Evolutionary conservation across 768 basidiomycete genomes (phyloP).

Genomic region (Sarcodon aspratus): DNA sequence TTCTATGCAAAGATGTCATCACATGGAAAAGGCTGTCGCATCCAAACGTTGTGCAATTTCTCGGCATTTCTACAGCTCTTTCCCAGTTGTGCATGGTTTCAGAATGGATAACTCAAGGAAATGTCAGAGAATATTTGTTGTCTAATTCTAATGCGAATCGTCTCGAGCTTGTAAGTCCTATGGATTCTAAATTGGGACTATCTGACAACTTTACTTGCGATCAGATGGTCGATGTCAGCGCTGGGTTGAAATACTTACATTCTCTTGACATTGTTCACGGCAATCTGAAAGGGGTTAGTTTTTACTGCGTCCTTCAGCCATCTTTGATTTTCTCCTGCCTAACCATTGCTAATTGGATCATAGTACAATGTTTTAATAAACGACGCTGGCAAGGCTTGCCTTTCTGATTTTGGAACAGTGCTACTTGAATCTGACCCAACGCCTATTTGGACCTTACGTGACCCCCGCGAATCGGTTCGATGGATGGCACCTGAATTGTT

Average conservation of each 20-base stretch:
- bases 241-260: neutral
- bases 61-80: neutral
- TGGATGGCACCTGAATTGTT: neutral
- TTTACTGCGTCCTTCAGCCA: neutral
- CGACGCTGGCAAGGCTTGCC: neutral
- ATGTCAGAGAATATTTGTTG: neutral
- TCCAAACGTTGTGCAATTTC: slow-evolving; percentile 1
- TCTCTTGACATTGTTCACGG: neutral
- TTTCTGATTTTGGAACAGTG: slow-evolving; percentile 1
- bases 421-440: neutral
- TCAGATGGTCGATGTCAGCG: neutral
- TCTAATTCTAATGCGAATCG: neutral
- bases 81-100: neutral
- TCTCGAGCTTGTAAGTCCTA: neutral
- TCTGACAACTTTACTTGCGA: neutral
- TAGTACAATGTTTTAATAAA: neutral
- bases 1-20: neutral
- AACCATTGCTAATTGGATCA: neutral
- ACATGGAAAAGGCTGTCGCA: slow-evolving; percentile 2
- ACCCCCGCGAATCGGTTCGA: neutral
- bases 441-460: neutral
- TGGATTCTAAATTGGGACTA: neutral
- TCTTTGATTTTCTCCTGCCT: neutral
- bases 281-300: slow-evolving; percentile 1
- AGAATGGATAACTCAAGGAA: neutral